These are phyloP conservation scores for Aureobasidium subglaciale DNA, from an alignment of 2,329 filamentous ascomycete genomes.

Conservation along the genomic window DNA sequence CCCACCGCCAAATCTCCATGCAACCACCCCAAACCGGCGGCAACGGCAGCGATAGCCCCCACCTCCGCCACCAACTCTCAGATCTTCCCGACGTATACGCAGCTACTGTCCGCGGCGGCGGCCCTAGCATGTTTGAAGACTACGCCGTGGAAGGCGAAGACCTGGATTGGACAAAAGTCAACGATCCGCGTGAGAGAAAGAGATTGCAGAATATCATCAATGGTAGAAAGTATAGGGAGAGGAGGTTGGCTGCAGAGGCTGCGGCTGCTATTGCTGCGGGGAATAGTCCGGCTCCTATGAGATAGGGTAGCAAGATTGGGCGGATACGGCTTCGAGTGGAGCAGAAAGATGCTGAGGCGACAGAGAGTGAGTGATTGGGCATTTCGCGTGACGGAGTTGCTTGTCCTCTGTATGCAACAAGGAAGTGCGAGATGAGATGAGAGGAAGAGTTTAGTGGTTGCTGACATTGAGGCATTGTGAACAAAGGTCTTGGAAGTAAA, in stretches of 20 bases:
- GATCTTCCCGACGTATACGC: constrained; percentile 18
- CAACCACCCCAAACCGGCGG: neutral
- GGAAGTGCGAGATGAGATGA: too few species aligned
- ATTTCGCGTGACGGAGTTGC: too few species aligned
- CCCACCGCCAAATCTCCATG: constrained; percentile 6
- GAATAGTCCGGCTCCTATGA: constrained; percentile 3
- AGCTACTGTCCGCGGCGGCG: constrained; percentile 18
- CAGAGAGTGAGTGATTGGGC: too few species aligned
- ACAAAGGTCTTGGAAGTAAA: too few species aligned
- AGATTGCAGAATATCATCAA: constrained; percentile 34
- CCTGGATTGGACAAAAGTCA: constrained; percentile 33
- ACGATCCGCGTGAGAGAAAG: constrained; percentile 31
- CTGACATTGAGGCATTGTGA: too few species aligned
- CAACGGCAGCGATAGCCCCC: neutral
- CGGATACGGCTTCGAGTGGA: too few species aligned
- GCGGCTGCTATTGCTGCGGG: constrained; percentile 1
- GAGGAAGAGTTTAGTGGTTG: too few species aligned
- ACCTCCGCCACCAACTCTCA: constrained; percentile 10
- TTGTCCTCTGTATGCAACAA: too few species aligned
- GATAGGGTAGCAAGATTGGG: too few species aligned
- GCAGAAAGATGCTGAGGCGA: too few species aligned
- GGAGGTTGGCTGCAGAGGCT: constrained; percentile 24
- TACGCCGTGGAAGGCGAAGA: constrained; percentile 35
- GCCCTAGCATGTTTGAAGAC: constrained; percentile 19
- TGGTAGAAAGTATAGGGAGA: constrained; percentile 33